phyloP scores from a whole-genome alignment of 495 filamentous ascomycete species.

The Hypoxylon fragiforme region DNA sequence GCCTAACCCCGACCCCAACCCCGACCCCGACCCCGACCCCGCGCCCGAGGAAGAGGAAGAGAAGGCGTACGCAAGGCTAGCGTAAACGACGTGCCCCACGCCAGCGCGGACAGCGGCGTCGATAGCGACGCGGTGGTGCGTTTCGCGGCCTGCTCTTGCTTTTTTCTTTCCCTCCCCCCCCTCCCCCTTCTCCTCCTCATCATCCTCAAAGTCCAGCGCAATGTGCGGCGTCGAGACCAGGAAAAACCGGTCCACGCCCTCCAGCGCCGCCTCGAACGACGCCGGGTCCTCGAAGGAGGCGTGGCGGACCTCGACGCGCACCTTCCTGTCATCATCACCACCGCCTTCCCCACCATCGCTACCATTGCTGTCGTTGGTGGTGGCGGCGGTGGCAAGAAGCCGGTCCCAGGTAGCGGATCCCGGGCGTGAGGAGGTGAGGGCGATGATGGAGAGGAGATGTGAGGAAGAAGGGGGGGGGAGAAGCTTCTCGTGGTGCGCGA shows the following conservation, averaged over 20 bases:
- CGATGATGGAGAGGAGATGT: slow-evolving; percentile 43
- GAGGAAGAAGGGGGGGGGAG: too few relatives aligned
- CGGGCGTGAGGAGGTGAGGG: slow-evolving; percentile 42
- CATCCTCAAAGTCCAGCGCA: slow-evolving; percentile 36
- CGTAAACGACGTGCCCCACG: slow-evolving; percentile 69
- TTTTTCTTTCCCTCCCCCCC: too few relatives aligned
- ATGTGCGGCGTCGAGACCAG: slow-evolving; percentile 49
- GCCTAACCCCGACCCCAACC: background rate
- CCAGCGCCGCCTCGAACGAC: slow-evolving; percentile 43
- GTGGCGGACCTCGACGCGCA: slow-evolving; percentile 41
- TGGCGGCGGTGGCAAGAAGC: too few relatives aligned
- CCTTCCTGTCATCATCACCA: too few relatives aligned
- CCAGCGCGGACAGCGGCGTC: slow-evolving; percentile 59
- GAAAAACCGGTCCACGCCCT: slow-evolving; percentile 50
- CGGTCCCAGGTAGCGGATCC: slow-evolving; percentile 28
- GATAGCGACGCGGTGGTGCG: slow-evolving; percentile 57
- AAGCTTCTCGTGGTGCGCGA: too few relatives aligned
- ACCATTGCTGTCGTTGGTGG: too few relatives aligned
- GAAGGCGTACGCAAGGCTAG: slow-evolving; percentile 57
- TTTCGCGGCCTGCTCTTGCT: too few relatives aligned
- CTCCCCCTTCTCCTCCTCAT: slow-evolving; percentile 35
- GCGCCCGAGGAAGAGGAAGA: too few relatives aligned
- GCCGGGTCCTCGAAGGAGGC: slow-evolving; percentile 48
- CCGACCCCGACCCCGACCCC: background rate
- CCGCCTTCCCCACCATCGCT: too few relatives aligned